Conservation (phyloP, 228 moss, liverwort and hornwort species). For the Sphagnum fallax region DNA sequence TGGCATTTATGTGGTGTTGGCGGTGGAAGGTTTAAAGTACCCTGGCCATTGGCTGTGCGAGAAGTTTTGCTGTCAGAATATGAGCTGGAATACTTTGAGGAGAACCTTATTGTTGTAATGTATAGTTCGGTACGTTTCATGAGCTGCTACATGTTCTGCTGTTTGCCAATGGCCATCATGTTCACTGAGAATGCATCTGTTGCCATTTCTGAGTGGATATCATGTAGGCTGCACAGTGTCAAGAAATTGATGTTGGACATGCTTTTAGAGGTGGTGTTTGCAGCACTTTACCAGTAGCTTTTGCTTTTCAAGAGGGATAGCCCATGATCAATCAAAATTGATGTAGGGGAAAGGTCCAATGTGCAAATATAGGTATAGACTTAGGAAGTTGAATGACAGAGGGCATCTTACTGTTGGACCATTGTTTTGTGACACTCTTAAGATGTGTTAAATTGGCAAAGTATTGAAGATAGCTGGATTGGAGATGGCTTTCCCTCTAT, state of each 20-base stretch:
- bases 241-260: not conserved
- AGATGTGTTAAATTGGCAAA: no score
- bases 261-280: not conserved
- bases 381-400: no score
- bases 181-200: not conserved
- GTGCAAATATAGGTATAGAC: no score
- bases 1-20: not conserved
- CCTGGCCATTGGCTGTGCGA: slow-evolving; percentile 93
- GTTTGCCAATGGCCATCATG: not conserved
- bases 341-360: not conserved
- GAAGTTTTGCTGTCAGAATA: slow-evolving; percentile 83
- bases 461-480: no score
- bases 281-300: not conserved
- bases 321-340: not conserved
- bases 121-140: slow-evolving; percentile 55
- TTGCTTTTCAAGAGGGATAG: not conserved
- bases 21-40: slow-evolving; percentile 73
- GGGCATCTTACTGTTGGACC: no score
- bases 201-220: not conserved
- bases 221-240: not conserved
- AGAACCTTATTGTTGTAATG: slow-evolving; percentile 72
- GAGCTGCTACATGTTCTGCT: not conserved
- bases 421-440: no score
- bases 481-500: no score
- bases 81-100: slow-evolving; percentile 79